A percentile compares a stretch with the other conserved stretches of the same genome.
These are phyloP conservation scores for Przewalskia tangutica DNA, from an alignment of 257 asterid genomes.

Conservation along the genomic window DNA sequence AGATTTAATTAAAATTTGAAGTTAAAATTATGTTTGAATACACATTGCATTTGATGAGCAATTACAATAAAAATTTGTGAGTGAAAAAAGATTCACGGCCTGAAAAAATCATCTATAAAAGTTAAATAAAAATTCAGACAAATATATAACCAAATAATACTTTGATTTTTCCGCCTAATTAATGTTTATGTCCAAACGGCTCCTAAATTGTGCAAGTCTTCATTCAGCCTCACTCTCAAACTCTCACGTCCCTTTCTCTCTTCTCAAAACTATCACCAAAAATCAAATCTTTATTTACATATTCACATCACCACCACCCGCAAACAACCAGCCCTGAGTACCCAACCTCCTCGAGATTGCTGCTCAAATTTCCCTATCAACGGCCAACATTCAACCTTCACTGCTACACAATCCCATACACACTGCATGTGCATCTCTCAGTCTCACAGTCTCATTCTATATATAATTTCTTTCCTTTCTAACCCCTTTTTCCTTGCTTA, in stretches of 20 bases:
- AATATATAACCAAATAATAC: too few species aligned
- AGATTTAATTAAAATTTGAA: too few species aligned
- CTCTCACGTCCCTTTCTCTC: background rate
- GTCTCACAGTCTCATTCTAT: background rate
- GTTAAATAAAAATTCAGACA: too few species aligned
- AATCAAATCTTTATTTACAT: background rate
- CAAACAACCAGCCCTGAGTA: background rate
- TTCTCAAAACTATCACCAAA: background rate
- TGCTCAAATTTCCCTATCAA: background rate
- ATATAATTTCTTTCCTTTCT: background rate
- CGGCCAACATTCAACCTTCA: background rate
- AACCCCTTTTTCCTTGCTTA: background rate
- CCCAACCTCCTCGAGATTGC: conserved; percentile 7
- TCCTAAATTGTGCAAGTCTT: background rate
- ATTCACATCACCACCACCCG: background rate
- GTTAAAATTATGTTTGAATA: too few species aligned
- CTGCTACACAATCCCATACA: background rate
- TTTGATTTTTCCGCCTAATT: too few species aligned
- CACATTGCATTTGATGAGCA: too few species aligned
- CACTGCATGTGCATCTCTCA: conserved; percentile 2
- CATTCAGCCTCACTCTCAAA: background rate
- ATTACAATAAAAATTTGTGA: too few species aligned
- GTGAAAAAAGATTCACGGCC: too few species aligned
- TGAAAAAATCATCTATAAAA: too few species aligned
- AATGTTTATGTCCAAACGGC: too few species aligned